Evolutionary conservation across 2,329 filamentous ascomycete genomes (phyloP), one percentile per base, ranked within the genome.

Genomic region (Botryosphaeria dothidea): DNA sequence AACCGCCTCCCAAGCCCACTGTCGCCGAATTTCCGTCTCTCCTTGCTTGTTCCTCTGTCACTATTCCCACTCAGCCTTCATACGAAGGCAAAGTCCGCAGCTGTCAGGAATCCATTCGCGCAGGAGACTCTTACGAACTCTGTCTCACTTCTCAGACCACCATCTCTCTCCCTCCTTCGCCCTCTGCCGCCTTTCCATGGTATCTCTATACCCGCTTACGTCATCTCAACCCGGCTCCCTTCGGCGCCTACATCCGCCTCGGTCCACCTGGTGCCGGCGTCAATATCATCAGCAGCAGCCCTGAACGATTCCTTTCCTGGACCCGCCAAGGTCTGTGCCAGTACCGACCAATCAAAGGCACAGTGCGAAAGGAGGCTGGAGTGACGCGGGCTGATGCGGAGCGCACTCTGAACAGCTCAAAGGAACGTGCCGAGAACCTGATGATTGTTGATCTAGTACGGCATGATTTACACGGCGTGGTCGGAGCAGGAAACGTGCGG

Each of bases 361-460:
- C 94, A 0, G 92, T 97, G n/a, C 89, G 89, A 70, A 96, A 96
- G 71, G 86, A 85, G 0, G 80, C 83, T 0, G 82, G 82, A 1
- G 87, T 90, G 41, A 95, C 90, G 0, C 82, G 90, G n/a, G 85
- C 84, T 4, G 85, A 91, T 71, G 93, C 94, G 0, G 87, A 89
- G 67, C 80, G 81, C 29, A 86, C 96, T 43, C 85, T 97, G 15
- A 87, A 90, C 65, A 85, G 92, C 0, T 90, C 91, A 23, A 98
- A 98, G 76, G 95, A 98, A 77, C 89, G 92, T 71, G 94, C 94
- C 0, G 94, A 98, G 80, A 98, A 98, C 73, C 85, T 98, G 25
- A 98, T 98, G 95, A 97, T 98, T 71, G 93, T 97, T 2, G 94
- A 98, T 76, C 83, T 98, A 0, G 95, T 97, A n/a, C 87, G 94